Evolutionary conservation across 2,329 filamentous ascomycete species (phyloP), one percentile per base, ranked within the genome.

Genomic region (Mycosphaerella sp.): DNA sequence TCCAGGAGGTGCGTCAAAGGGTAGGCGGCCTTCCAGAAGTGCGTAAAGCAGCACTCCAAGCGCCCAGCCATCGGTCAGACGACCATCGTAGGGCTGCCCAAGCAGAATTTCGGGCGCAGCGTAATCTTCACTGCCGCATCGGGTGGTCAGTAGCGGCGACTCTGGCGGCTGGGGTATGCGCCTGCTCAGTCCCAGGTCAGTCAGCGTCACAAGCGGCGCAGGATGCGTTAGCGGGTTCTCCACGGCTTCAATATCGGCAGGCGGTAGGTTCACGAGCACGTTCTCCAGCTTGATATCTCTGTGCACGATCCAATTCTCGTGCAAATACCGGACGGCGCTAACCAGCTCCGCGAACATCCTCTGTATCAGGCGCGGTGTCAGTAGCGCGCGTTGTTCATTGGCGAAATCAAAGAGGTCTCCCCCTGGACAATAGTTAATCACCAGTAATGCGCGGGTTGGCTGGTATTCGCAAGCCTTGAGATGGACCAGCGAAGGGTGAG

Each of bases 271-370:
- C 65, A 97, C 86, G 31, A 98, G 83, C 41, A 96, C 89, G 70
- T 97, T 98, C 77, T 98, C 93, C 55, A 98, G 84, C 74, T 98
- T 98, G 72, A 98, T 95, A 71, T 98, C 93, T 56, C 93, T 84
- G 69, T 98, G 93, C 51, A 97, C 92, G 67, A 98, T 95, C 62
- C 82, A 85, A 64, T 87, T 78, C 51, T 82, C 77, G 71, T 98
- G 93, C 46, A 98, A 76, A 73, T 97, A 96, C 54, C 80, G 81
- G 36, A 95, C 85, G 0, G 92, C 93, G 57, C 82, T 84, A 23
- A 97, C 84, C 59, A 97, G 72, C 70, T 98, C 93, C 11, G 91
- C 80, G 70, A 96, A 96, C 53, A 97, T 90, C 48, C 93, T 82
- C 60, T 89, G 81, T 46, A 96, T 78, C 44, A 97, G 74, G 1